Evolutionary conservation across 2,329 filamentous ascomycete species (phyloP).

Genomic region (Calonectria crousiana): DNA sequence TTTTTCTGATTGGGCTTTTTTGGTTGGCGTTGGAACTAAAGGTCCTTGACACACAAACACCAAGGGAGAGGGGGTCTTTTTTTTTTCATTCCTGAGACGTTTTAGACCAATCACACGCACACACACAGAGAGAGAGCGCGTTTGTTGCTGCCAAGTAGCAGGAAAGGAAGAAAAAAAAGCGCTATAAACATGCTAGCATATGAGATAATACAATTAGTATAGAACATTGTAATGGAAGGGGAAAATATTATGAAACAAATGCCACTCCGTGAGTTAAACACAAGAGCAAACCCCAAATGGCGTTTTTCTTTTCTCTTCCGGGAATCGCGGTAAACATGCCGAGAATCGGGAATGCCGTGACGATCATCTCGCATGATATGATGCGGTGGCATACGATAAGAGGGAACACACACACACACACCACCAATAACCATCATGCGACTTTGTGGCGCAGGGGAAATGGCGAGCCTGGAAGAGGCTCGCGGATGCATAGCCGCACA

Average conservation of each 20-base stretch:
- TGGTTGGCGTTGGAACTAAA: constrained; percentile 13
- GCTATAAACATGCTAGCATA: not conserved
- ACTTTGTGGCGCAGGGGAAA: not conserved
- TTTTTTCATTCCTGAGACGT: constrained; percentile 9
- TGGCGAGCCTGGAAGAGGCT: not conserved
- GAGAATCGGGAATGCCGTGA: not conserved
- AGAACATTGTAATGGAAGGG: not conserved
- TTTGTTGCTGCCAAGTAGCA: not conserved
- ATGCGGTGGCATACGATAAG: not conserved
- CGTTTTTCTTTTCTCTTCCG: not conserved
- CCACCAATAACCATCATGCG: not conserved
- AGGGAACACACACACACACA: no score
- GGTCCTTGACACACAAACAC: not conserved
- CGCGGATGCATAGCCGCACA: not conserved
- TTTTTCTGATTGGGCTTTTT: not conserved
- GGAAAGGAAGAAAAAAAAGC: not conserved
- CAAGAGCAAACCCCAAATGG: not conserved
- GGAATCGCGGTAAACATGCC: not conserved
- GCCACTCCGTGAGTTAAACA: not conserved
- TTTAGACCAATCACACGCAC: not conserved
- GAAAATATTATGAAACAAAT: not conserved
- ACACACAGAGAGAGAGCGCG: no score
- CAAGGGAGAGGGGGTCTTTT: not conserved
- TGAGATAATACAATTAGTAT: not conserved
- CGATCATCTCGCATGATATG: constrained; percentile 12